Base-by-base conservation (phyloP, 1,139 yeast genomes). In the Protomyces inouyei region DNA sequence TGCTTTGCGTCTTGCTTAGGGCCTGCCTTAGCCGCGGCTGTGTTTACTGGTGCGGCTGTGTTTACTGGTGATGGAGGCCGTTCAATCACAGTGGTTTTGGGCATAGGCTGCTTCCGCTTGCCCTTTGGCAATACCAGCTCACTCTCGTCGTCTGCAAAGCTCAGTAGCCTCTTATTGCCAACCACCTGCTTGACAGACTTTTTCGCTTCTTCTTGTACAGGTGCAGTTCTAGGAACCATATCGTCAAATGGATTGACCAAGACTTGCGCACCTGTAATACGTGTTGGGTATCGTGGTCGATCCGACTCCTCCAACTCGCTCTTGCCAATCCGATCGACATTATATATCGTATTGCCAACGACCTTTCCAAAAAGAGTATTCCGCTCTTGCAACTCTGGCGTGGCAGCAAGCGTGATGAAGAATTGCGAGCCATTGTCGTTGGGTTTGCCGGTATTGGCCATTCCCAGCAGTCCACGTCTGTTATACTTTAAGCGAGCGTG, bases 361-460 rank as follows among this genome's bases (percentile, higher is more conserved):
- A 88, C 77, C 67, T 82, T 81, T 0, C 95, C 96, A 70, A 88
- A 79, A 18, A 85, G 72, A 0, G 85, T 84, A 67, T 79, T 79
- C 65, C 78, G 78, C 38, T 78, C 76, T 68, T 81, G 79, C 65
- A 82, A 73, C 60, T 78, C 80, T 10, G 78, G 75, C 2, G 76
- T 68, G 1, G 80, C 80, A 2, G 75, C 76, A 66, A 83, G 40
- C 0, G 88, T 83, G 36, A 86, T 80, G 72, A 85, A 81, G 71
- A 86, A 82, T 73, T 82, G 74, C 57, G 81, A 78, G 23, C 73
- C 80, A 67, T 81, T 78, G 55, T 76, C 73, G 57, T 74, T 70
- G 14, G 68, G 66, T 45, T 68, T 63, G 9, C 75, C 77, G 3
- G 73, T 70, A 55, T 78, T 77, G 9, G 83, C 80, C 68, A 80